A percentile compares a stretch with the other conserved stretches of the same genome.
These are phyloP conservation scores for Yamadazyma buinensis DNA, from an alignment of 1,139 yeast genomes.

Conservation along the genomic window DNA sequence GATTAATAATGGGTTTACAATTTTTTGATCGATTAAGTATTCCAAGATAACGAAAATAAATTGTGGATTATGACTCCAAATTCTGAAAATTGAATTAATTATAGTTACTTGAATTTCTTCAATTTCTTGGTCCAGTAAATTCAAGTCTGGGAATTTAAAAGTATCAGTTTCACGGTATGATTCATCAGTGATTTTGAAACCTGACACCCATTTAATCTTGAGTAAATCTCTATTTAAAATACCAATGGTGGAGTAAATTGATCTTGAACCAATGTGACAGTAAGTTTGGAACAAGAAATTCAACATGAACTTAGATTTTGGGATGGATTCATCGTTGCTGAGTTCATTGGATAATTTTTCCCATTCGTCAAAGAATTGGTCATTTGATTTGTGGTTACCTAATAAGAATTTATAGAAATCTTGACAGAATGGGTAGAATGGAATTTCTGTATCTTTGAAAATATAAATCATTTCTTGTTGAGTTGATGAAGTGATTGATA, in stretches of 20 bases:
- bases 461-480: slow-evolving; percentile 41
- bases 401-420: slow-evolving; percentile 42
- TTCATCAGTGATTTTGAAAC: slow-evolving; percentile 25
- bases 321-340: slow-evolving; percentile 20
- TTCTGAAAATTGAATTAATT: slow-evolving; percentile 63
- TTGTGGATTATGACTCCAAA: slow-evolving; percentile 82
- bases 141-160: slow-evolving; percentile 27
- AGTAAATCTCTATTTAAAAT: slow-evolving; percentile 57
- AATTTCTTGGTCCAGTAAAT: slow-evolving; percentile 42
- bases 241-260: slow-evolving; percentile 80
- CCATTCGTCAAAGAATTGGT: slow-evolving; percentile 23
- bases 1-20: slow-evolving; percentile 41
- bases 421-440: slow-evolving; percentile 34
- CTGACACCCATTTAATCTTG: slow-evolving; percentile 45
- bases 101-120: slow-evolving; percentile 35
- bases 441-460: slow-evolving; percentile 34
- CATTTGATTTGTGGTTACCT: slow-evolving; percentile 40
- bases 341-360: slow-evolving; percentile 29
- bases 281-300: slow-evolving; percentile 67
- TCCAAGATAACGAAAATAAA: slow-evolving; percentile 72
- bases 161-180: slow-evolving; percentile 27
- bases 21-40: slow-evolving; percentile 51
- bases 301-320: slow-evolving; percentile 46
- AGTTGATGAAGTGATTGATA: slow-evolving; percentile 28
- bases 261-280: slow-evolving; percentile 83